A percentile compares a stretch with the other conserved stretches of the same genome.
Conservation (phyloP, 2,329 filamentous ascomycete species). For the Aphanocladium album region DNA sequence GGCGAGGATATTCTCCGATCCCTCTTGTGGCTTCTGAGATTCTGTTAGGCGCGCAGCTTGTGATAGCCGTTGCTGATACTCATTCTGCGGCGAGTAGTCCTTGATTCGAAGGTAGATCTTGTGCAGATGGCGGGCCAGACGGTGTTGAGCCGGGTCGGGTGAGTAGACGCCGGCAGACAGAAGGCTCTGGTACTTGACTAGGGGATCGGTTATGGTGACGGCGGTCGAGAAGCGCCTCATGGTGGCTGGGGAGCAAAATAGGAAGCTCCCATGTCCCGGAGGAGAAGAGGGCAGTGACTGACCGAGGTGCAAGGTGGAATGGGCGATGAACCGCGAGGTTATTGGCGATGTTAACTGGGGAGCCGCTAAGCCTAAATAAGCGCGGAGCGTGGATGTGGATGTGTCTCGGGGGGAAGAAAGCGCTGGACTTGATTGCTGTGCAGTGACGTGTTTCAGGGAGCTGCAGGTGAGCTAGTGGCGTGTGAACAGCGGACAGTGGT, state of each 20-base stretch:
- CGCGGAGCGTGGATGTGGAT: neutral
- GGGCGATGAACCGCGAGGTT: neutral
- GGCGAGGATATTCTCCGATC: conserved; percentile 37
- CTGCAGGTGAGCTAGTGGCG: neutral
- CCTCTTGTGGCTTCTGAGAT: conserved; percentile 23
- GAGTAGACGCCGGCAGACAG: conserved; percentile 61
- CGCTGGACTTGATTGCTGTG: neutral
- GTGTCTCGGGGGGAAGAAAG: neutral
- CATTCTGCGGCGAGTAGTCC: conserved; percentile 68
- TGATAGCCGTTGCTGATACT: conserved; percentile 62
- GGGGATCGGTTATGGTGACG: conserved; percentile 62
- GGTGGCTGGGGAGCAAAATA: neutral
- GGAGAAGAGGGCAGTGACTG: neutral
- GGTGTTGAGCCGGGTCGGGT: conserved; percentile 67
- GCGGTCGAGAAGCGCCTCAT: conserved; percentile 40
- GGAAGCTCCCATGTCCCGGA: neutral
- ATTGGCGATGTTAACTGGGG: neutral
- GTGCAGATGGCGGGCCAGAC: conserved; percentile 69
- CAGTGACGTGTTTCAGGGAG: neutral
- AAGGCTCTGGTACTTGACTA: conserved; percentile 70
- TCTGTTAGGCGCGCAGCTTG: conserved; percentile 50
- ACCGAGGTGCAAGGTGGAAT: neutral
- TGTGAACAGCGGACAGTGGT: too few relatives aligned
- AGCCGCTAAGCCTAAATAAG: conserved; percentile 1
- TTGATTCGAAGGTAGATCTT: conserved; percentile 71